Conservation (phyloP, 2,329 filamentous ascomycete species). For the Aspergillus fructus region DNA sequence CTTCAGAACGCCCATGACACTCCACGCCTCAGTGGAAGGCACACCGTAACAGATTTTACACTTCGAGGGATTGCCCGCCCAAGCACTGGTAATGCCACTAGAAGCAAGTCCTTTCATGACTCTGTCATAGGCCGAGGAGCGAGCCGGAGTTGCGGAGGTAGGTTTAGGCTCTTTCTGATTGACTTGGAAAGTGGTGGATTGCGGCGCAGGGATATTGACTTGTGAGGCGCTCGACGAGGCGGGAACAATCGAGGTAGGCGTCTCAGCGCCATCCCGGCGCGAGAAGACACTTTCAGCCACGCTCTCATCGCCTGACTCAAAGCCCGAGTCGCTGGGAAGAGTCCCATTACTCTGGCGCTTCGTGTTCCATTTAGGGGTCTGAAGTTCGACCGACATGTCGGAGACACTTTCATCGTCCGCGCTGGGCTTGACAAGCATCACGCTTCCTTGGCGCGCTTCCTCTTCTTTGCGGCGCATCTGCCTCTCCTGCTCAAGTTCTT, state of each 20-base stretch:
- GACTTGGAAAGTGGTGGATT: slow-evolving; percentile 33
- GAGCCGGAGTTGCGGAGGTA: slow-evolving; percentile 19
- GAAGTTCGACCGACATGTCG: slow-evolving; percentile 33
- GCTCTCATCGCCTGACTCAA: slow-evolving; percentile 59
- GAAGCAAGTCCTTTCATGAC: slow-evolving; percentile 43
- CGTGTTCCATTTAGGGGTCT: slow-evolving; percentile 31
- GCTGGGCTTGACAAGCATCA: slow-evolving; percentile 29
- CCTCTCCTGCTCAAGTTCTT: slow-evolving; percentile 49
- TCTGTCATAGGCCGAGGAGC: slow-evolving; percentile 43
- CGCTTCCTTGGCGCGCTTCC: slow-evolving; percentile 37
- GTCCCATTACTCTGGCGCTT: slow-evolving; percentile 43
- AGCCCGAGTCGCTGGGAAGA: slow-evolving; percentile 56
- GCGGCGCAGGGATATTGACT: slow-evolving; percentile 29
- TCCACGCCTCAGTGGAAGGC: slow-evolving; percentile 52
- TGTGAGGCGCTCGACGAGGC: slow-evolving; percentile 39
- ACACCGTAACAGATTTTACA: slow-evolving; percentile 45
- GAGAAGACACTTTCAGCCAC: slow-evolving; percentile 51
- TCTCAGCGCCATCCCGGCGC: slow-evolving; percentile 34
- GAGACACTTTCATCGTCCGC: slow-evolving; percentile 36
- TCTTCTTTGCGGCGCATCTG: slow-evolving; percentile 39
- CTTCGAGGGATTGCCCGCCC: slow-evolving; percentile 29
- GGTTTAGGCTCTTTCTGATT: slow-evolving; percentile 31
- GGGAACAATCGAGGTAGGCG: slow-evolving; percentile 37
- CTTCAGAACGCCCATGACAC: slow-evolving; percentile 51
- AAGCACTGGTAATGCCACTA: slow-evolving; percentile 32